Conservation (phyloP, 1,284 basidiomycete genomes). For the Irpex sp. region DNA sequence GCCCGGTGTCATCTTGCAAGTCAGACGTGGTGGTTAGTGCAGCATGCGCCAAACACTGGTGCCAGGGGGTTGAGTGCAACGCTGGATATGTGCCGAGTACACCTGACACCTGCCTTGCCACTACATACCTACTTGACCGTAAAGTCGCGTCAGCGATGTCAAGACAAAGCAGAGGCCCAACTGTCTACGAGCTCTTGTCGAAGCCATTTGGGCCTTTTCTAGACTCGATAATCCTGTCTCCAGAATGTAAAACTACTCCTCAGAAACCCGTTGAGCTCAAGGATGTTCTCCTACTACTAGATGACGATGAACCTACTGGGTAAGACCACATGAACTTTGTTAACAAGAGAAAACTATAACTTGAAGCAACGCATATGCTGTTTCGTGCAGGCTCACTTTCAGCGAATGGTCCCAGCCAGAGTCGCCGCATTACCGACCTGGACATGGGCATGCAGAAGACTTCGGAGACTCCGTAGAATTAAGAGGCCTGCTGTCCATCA, state of each 20-base stretch:
- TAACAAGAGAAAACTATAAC: too few species aligned
- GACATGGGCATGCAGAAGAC: neutral
- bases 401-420: conserved; percentile 5
- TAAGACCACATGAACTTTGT: conserved; percentile 7
- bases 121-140: too few species aligned
- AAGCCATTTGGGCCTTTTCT: conserved; percentile 29
- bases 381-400: conserved; percentile 1
- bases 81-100: too few species aligned
- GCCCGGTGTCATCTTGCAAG: too few species aligned
- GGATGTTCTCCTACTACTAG: conserved; percentile 19
- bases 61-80: too few species aligned
- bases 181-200: conserved; percentile 16
- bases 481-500: neutral
- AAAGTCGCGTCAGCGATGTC: too few species aligned
- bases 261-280: conserved; percentile 19
- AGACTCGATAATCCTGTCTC: conserved; percentile 22
- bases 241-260: conserved; percentile 16
- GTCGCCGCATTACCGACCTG: neutral
- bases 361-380: too few species aligned
- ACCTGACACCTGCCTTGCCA: too few species aligned
- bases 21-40: too few species aligned
- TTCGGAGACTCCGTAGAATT: neutral
- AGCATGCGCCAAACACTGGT: too few species aligned
- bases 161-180: neutral
- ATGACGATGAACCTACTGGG: conserved; percentile 21